phyloP scores from a whole-genome alignment of 768 basidiomycete species.

The Peribolospora kevripleyi region DNA sequence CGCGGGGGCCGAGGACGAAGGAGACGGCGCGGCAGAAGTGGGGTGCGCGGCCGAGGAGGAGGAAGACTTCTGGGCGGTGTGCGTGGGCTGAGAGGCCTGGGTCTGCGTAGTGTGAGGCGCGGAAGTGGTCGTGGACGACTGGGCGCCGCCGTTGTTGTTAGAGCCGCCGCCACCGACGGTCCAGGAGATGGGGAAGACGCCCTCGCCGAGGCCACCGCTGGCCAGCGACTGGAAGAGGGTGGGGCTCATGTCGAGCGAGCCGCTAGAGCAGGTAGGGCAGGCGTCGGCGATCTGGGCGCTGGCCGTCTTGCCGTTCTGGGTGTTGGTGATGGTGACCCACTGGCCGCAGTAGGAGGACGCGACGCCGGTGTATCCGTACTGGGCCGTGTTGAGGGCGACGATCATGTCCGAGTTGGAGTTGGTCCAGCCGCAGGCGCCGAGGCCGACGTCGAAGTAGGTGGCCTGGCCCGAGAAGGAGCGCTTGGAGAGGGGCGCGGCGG shows the following conservation, averaged over 20 bases:
- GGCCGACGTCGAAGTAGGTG: conserved; percentile 7
- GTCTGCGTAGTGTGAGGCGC: no score
- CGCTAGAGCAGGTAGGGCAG: conserved; percentile 16
- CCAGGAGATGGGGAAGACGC: no score
- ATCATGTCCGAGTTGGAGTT: conserved; percentile 6
- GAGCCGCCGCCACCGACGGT: no score
- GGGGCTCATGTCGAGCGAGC: conserved; percentile 16
- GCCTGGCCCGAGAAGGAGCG: conserved; percentile 1
- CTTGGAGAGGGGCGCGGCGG: no score
- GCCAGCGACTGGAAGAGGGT: conserved; percentile 9
- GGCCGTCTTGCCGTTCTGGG: conserved; percentile 14
- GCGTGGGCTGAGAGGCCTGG: no score
- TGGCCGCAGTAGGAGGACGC: conserved; percentile 11
- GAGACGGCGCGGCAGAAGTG: no score
- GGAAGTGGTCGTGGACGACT: no score
- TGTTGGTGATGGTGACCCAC: conserved; percentile 15
- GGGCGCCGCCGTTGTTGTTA: no score
- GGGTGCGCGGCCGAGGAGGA: no score
- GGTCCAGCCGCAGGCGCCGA: conserved; percentile 7
- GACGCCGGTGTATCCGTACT: background rate
- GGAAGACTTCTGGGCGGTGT: no score
- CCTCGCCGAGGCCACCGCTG: background rate
- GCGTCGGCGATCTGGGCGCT: conserved; percentile 14
- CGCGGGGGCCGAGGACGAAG: no score
- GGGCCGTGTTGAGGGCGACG: conserved; percentile 6